Conservation (phyloP, 495 filamentous ascomycete species). For the Letharia columbiana region DNA sequence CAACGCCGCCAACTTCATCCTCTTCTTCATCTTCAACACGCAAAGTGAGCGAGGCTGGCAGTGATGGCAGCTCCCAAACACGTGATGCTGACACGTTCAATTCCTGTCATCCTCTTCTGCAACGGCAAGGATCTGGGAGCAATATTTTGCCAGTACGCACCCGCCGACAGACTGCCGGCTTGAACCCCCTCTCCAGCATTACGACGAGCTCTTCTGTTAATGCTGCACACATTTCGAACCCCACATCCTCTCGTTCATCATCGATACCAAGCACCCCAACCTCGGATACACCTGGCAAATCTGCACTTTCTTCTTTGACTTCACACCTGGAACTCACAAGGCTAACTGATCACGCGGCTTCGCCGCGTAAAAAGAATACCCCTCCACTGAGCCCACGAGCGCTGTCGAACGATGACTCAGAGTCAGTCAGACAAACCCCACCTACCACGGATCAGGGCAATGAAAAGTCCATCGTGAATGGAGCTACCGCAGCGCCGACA, state of each 20-base stretch:
- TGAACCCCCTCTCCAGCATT: slow-evolving; percentile 56
- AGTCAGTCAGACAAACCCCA: slow-evolving; percentile 19
- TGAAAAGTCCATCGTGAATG: slow-evolving; percentile 26
- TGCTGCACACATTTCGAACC: slow-evolving; percentile 69
- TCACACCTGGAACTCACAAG: slow-evolving; percentile 62
- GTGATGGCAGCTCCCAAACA: slow-evolving; percentile 9
- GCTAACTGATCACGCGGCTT: slow-evolving; percentile 74
- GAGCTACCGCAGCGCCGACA: slow-evolving; percentile 33
- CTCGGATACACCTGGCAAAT: slow-evolving; percentile 39
- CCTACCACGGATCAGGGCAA: slow-evolving; percentile 36
- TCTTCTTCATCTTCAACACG: slow-evolving; percentile 44
- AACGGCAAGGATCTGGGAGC: slow-evolving; percentile 20
- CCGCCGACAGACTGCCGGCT: slow-evolving; percentile 21
- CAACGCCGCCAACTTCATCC: slow-evolving; percentile 50
- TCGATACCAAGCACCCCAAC: slow-evolving; percentile 50
- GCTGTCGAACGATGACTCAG: slow-evolving; percentile 51
- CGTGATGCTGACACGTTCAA: slow-evolving; percentile 5
- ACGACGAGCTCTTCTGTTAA: slow-evolving; percentile 57
- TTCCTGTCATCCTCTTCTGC: slow-evolving; percentile 15
- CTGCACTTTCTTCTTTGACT: slow-evolving; percentile 49
- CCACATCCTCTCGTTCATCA: slow-evolving; percentile 47
- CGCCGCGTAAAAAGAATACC: slow-evolving; percentile 69
- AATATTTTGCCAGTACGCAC: slow-evolving; percentile 19
- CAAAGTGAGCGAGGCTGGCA: slow-evolving; percentile 38
- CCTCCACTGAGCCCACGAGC: slow-evolving; percentile 80